Evolutionary conservation across 768 basidiomycete genomes (phyloP), one percentile per base, ranked within the genome.

Genomic region (Baorangia bicolor): DNA sequence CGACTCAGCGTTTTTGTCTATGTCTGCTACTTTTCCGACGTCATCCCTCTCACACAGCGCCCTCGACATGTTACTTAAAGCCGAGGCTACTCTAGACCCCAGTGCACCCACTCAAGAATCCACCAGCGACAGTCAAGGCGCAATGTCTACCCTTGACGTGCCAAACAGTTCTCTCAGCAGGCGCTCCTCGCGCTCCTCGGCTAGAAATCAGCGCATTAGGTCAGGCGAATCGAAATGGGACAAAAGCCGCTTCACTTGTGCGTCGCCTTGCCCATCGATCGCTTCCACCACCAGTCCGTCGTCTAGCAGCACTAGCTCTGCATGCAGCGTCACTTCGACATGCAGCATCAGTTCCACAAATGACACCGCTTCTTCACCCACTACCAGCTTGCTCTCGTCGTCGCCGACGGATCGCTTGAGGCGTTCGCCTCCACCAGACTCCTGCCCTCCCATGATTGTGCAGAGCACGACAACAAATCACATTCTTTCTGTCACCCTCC

Each of bases 401-500:
- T 73, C 71, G 7, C 72, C 71, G 28, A 70, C 58, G 51, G 60
- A 71, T 39, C 72, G 68, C 21, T 62, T 47, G 49, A 64, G 68
- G 42, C 71, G 70, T 21, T 71, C 70, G 2, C 71, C 70, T 12
- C 55, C 71, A 35, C 60, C 71, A 50, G 71, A 66, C 35, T 71
- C 64, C 10, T 69, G 68, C 52, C 81, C 83, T 35, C 70, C 73
- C 23, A 78, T 84, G 75, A 59, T 71, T n/a, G 66, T 80, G 45
- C 69, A 74, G 39, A 75, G 78, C 45, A 77, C 77, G 21, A 55
- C 67, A 6, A 57, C 64, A 30, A 70, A 64, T 56, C 76, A 85
- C 66, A 76, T 70, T 5, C 67, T 85, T n/a, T 72, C 72, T 28
- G 79, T 84, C 14, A 69, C 68, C 40, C 77, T 86, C 13, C 82